A percentile compares a stretch with the other conserved stretches of the same genome.
Evolutionary conservation across 2,329 filamentous ascomycete genomes (phyloP).

Genomic region (Botrytis sinoallii): DNA sequence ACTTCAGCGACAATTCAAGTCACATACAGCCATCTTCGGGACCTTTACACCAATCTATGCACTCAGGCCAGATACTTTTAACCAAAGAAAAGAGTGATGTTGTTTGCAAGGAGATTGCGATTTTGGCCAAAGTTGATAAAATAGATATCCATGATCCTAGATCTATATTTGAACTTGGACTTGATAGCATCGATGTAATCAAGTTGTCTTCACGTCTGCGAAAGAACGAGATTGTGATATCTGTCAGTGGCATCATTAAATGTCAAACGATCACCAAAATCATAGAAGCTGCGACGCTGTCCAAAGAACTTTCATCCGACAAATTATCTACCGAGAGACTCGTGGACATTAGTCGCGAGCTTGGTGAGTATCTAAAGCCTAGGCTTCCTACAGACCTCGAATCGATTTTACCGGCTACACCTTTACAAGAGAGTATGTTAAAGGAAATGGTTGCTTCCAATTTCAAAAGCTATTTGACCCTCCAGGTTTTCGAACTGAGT

Average conservation of each 20-base stretch:
- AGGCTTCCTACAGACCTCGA: slow-evolving; percentile 47
- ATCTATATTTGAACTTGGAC: slow-evolving; percentile 75
- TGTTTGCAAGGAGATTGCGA: slow-evolving; percentile 61
- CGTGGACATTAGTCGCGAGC: slow-evolving; percentile 34
- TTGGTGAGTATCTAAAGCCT: slow-evolving; percentile 42
- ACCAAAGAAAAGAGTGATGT: slow-evolving; percentile 41
- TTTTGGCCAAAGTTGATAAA: slow-evolving; percentile 53
- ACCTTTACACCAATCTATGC: slow-evolving; percentile 39
- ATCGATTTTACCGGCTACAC: slow-evolving; percentile 68
- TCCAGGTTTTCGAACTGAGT: slow-evolving; percentile 67
- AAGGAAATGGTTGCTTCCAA: slow-evolving; percentile 75
- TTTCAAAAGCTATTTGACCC: slow-evolving; percentile 79
- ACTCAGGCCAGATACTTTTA: slow-evolving; percentile 47
- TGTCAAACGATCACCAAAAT: slow-evolving; percentile 66
- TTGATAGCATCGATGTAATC: slow-evolving; percentile 91
- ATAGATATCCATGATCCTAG: slow-evolving; percentile 54
- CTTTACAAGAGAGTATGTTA: slow-evolving; percentile 83
- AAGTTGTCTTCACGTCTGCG: slow-evolving; percentile 74
- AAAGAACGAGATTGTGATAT: slow-evolving; percentile 55
- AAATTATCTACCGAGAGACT: slow-evolving; percentile 25
- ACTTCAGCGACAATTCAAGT: too few relatives aligned
- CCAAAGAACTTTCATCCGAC: neutral
- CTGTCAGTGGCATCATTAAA: slow-evolving; percentile 76
- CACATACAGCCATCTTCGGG: neutral
- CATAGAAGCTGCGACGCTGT: slow-evolving; percentile 34